Base-by-base conservation (phyloP, 2,329 filamentous ascomycete genomes). In the Decorospora gaudefroyi region DNA sequence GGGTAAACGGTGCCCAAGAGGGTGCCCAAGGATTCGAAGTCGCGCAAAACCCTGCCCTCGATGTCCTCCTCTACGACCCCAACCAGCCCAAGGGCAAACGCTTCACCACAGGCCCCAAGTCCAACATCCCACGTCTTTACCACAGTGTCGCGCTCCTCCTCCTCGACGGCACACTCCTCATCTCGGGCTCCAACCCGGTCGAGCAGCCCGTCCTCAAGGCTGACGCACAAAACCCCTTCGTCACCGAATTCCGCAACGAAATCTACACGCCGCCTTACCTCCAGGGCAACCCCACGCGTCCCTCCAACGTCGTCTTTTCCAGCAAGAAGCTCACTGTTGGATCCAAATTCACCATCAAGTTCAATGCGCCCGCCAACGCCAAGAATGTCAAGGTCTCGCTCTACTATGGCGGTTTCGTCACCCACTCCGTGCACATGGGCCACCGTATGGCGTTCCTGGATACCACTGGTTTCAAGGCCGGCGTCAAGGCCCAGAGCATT, bases 231-330 rank as follows among this genome's bases (percentile, higher is more conserved):
- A 65, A 78, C 44, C 77, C 76, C 7, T 84, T 72, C 61, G 71
- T 76, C 12, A 84, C 80, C 1, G 81, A 85, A 49, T 84, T 82
- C 70, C 76, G 80, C 23, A 79, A 83, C 29, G 82, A 85, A 61
- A 78, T 77, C 41, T 84, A 81, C 61, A 80, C 78, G 18, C 82
- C 82, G 27, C 79, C 80, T 3, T 85, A 85, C 56, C 74, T 84
- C 12, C 70, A 74, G 32, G 79, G 78, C 10, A 73, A 71, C 27
- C 78, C 78, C 34, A 73, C 72, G 2, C 74, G 80, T 32, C 80
- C 82, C 3, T 74, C 70, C 3, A 67, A 74, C 32, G 70, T 83
- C 36, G 46, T 53, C 3, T 64, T 83, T 11, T 75, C 74, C 6
- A 69, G 61, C 25, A 75, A 70, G 37, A 62, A 64, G 4, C 65